phyloP scores from a whole-genome alignment of 2,329 filamentous ascomycete genomes.

The Colletotrichum gigasporum region DNA sequence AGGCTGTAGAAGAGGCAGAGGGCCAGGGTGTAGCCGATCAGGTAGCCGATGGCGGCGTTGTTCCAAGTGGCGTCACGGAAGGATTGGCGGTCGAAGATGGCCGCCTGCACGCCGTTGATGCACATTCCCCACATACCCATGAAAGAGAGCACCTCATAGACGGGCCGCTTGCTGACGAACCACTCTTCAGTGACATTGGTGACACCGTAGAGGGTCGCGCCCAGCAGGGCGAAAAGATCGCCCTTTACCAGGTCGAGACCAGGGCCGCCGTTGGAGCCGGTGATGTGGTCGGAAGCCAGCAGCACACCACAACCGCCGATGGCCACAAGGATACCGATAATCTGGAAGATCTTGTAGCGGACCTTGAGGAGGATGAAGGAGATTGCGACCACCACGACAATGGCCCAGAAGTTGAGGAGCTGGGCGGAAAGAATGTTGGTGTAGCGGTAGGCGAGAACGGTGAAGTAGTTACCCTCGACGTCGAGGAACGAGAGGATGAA shows the following conservation, averaged over 20 bases:
- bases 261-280: slow-evolving; percentile 74
- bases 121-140: slow-evolving; percentile 87
- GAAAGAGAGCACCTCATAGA: slow-evolving; percentile 94
- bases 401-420: slow-evolving; percentile 98
- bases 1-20: slow-evolving; percentile 88
- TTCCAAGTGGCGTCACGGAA: slow-evolving; percentile 75
- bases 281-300: slow-evolving; percentile 88
- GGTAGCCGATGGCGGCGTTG: slow-evolving; percentile 77
- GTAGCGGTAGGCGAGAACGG: slow-evolving; percentile 91
- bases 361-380: slow-evolving; percentile 86
- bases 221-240: slow-evolving; percentile 89
- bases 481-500: slow-evolving; percentile 92
- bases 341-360: slow-evolving; percentile 88
- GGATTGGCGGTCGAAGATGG: slow-evolving; percentile 85
- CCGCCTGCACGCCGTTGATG: slow-evolving; percentile 91
- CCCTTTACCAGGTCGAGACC: slow-evolving; percentile 83
- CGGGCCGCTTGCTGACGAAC: slow-evolving; percentile 84
- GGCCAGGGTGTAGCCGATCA: slow-evolving; percentile 89
- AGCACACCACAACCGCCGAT: slow-evolving; percentile 91
- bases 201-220: slow-evolving; percentile 90
- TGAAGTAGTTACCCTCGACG: slow-evolving; percentile 98
- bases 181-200: slow-evolving; percentile 95
- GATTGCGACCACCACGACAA: slow-evolving; percentile 87
- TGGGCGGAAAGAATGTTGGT: slow-evolving; percentile 93
- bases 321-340: slow-evolving; percentile 87